Evolutionary conservation across 73 alveolate species (phyloP), one percentile per base, ranked within the genome.

Genomic region (Stentor coeruleus): DNA sequence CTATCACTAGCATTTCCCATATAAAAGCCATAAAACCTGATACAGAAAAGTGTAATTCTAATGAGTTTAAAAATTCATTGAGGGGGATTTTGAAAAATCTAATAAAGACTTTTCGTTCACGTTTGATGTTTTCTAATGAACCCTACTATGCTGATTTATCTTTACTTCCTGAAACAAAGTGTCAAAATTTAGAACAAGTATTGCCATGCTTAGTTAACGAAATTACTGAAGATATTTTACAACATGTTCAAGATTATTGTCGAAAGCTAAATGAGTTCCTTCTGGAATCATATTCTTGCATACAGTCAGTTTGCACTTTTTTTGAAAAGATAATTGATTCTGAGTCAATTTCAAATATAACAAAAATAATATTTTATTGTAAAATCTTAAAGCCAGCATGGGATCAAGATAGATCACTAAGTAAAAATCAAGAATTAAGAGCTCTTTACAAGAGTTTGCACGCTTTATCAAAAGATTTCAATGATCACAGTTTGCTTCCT

Each of bases 351-450:
- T 20, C 28, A 11, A 6, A 49, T 20, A 49, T 49, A 20, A 11
- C 28, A 6, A 6, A 20, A 11, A 6, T 49, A 49, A 49, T 6
- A 11, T 49, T 49, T 20, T 49, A 11, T 49, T 49, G 20, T 20
- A 49, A 49, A 49, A 49, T 49, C 66, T 49, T 49, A 49, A 49
- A 49, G 20, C 66, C 66, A 6, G 66, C 66, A 49, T 49, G 66
- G 66, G 66, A 49, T 20, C 28, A 11, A 20, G 20, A 49, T 6
- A 49, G 20, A 49, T 6, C 28, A 49, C 66, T 49, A 49, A 49
- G 66, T 20, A 49, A 49, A 20, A 49, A 49, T 20, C 66, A 49
- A 11, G 6, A 6, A 49, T 6, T 49, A 11, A 49, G 20, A 20
- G 20, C 66, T 11, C 6, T 49, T 6, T 49, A 11, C 20, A 49